Conservation (phyloP, 768 basidiomycete genomes). For the Myochromella boudieri region DNA sequence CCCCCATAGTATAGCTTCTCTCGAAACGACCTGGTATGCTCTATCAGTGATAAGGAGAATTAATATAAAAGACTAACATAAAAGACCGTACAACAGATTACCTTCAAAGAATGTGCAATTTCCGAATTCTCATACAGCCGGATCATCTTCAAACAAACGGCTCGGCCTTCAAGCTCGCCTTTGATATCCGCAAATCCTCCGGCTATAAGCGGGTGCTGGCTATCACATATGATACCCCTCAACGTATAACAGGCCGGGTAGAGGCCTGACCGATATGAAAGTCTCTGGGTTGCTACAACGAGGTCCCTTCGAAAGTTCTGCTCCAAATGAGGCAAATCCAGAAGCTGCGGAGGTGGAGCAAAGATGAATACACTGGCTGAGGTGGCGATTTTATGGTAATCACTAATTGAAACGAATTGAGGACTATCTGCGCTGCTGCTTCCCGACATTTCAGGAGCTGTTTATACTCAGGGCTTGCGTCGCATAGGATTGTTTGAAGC, state of each 20-base stretch:
- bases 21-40: background rate
- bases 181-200: background rate
- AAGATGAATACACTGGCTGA: background rate
- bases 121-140: background rate
- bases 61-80: background rate
- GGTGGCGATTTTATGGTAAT: background rate
- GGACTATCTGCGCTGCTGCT: background rate
- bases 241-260: background rate
- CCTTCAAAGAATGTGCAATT: background rate
- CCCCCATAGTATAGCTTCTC: background rate
- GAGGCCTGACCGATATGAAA: background rate
- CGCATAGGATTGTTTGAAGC: background rate
- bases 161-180: background rate
- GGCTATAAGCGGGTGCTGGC: background rate
- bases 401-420: background rate
- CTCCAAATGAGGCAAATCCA: background rate
- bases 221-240: background rate
- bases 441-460: background rate
- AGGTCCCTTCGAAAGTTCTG: background rate
- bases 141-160: background rate
- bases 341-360: background rate
- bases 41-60: background rate
- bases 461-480: background rate
- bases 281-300: background rate
- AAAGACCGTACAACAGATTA: too few relatives aligned